Conservation (phyloP, 176 grass and related monocot genomes). For the Ananas comosus region DNA sequence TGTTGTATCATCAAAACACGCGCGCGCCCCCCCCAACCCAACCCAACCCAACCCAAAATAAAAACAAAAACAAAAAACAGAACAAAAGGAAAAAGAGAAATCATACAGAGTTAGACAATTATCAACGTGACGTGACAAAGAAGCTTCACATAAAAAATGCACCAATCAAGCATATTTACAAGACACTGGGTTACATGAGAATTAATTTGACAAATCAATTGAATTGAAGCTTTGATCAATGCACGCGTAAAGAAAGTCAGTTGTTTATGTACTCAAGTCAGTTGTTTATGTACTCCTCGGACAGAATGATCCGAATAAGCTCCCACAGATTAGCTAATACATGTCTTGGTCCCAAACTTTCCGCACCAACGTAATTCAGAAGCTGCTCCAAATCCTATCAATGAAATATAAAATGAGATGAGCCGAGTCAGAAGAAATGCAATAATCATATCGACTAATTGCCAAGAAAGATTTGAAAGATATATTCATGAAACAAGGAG, state of each 20-base stretch:
- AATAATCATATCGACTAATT: neutral
- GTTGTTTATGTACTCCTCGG: too few relatives aligned
- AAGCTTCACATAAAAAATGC: too few relatives aligned
- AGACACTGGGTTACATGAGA: neutral
- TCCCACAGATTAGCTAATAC: slow-evolving; percentile 90
- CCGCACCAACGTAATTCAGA: slow-evolving; percentile 69
- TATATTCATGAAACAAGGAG: too few relatives aligned
- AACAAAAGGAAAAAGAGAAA: too few relatives aligned
- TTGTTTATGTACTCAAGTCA: slow-evolving; percentile 44
- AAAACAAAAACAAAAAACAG: too few relatives aligned
- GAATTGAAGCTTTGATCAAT: neutral
- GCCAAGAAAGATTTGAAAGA: too few relatives aligned
- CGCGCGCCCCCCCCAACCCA: too few relatives aligned
- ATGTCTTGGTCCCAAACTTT: slow-evolving; percentile 82
- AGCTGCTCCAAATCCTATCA: slow-evolving; percentile 76
- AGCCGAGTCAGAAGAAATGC: neutral
- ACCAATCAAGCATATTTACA: neutral
- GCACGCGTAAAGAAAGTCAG: slow-evolving; percentile 12
- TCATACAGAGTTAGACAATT: too few relatives aligned
- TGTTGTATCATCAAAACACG: too few relatives aligned
- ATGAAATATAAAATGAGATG: neutral
- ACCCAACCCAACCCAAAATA: too few relatives aligned
- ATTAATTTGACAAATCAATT: neutral
- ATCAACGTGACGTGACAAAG: too few relatives aligned
- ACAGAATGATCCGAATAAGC: slow-evolving; percentile 62